Percentiles rank a stretch among this genome's conserved stretches.
These are phyloP conservation scores for Camelina laxa DNA, from an alignment of 345 rosid genomes.

Conservation along the genomic window DNA sequence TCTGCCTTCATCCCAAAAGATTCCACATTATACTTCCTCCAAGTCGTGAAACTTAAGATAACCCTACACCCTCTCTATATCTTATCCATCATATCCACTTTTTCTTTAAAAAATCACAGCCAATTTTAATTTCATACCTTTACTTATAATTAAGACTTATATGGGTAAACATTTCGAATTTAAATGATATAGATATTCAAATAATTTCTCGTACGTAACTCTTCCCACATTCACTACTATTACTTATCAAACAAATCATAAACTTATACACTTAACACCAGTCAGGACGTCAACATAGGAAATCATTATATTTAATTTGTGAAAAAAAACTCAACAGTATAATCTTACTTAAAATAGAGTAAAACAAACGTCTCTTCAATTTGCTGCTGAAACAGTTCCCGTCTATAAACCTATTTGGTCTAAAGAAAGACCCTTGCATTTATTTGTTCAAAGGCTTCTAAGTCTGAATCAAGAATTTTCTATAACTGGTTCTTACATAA, in stretches of 20 bases:
- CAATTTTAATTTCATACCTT: neutral
- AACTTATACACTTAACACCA: neutral
- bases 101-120: neutral
- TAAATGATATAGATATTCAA: too few species aligned
- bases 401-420: neutral
- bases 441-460: constrained; percentile 1
- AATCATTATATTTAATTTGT: too few species aligned
- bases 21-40: constrained; percentile 34
- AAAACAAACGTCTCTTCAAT: neutral
- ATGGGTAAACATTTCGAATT: neutral
- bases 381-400: neutral
- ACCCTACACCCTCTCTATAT: constrained; percentile 28
- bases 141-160: neutral
- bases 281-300: too few species aligned
- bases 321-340: too few species aligned
- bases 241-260: neutral
- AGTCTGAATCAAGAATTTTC: constrained; percentile 1
- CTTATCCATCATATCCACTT: constrained; percentile 26
- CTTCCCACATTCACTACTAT: neutral
- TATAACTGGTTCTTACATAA: constrained; percentile 5
- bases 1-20: constrained; percentile 37
- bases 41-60: constrained; percentile 45
- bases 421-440: neutral
- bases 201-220: neutral
- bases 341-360: too few species aligned